phyloP scores from a whole-genome alignment of 2,329 filamentous ascomycete species.

The Pseudogymnoascus pannorum region DNA sequence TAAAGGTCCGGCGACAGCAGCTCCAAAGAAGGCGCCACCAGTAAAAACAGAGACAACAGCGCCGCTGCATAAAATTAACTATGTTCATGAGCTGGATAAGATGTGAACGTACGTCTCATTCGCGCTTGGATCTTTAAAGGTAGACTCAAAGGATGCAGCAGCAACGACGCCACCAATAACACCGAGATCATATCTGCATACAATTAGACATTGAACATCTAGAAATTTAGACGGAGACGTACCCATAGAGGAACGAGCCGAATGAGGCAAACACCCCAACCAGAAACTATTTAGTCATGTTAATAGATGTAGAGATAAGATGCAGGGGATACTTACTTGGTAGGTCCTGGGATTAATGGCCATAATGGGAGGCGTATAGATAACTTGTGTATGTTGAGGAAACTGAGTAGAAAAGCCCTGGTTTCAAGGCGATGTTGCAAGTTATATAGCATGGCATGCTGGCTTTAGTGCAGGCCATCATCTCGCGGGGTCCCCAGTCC shows the following conservation, averaged over 20 bases:
- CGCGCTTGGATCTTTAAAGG: constrained; percentile 25
- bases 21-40: constrained; percentile 43
- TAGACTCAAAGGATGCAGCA: constrained; percentile 34
- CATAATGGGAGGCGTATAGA: neutral
- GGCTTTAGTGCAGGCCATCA: no score
- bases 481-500: neutral
- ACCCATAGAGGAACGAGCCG: constrained; percentile 38
- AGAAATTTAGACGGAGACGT: neutral
- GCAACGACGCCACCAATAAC: constrained; percentile 44
- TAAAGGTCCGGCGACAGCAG: constrained; percentile 59
- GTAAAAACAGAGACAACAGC: constrained; percentile 69
- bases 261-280: constrained; percentile 46
- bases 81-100: neutral
- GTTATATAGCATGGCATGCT: neutral
- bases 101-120: constrained; percentile 10
- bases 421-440: neutral
- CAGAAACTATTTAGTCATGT: constrained; percentile 31
- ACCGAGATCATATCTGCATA: constrained; percentile 42
- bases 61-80: constrained; percentile 36
- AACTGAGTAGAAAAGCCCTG: neutral
- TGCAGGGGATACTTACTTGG: constrained; percentile 23
- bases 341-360: constrained; percentile 10
- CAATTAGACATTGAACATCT: neutral
- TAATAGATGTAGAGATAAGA: neutral
- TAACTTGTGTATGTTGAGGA: neutral